Evolutionary conservation across 1,139 yeast species (phyloP).

Genomic region (Geotrichum macrosporum): DNA sequence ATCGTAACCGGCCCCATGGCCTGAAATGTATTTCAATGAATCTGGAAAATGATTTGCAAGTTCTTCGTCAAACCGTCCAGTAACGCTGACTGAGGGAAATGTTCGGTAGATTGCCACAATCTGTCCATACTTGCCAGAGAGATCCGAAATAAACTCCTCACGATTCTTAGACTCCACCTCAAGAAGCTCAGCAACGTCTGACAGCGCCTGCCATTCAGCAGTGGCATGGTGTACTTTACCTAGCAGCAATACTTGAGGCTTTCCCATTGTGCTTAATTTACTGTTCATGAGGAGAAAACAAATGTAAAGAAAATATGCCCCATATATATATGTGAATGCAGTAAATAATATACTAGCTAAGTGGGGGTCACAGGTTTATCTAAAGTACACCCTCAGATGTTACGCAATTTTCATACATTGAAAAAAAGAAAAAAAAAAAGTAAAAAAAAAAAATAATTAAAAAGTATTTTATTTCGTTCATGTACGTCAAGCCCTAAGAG

Average conservation of each 20-base stretch:
- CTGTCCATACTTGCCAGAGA: conserved; percentile 34
- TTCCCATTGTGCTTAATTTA: no score
- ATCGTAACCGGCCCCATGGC: conserved; percentile 94
- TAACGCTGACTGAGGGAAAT: conserved; percentile 22
- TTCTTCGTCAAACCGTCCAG: conserved; percentile 73
- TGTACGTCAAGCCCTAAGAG: not conserved
- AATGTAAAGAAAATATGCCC: no score
- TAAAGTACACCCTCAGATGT: no score
- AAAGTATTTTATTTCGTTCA: no score
- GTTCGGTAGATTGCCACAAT: conserved; percentile 36
- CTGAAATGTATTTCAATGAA: conserved; percentile 62
- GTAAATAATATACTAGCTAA: no score
- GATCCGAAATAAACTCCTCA: conserved; percentile 35
- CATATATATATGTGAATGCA: no score
- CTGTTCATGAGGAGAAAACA: no score
- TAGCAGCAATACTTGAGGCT: conserved; percentile 29
- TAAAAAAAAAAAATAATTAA: no score
- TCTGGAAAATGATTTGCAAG: conserved; percentile 57
- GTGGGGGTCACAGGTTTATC: no score
- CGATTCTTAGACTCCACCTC: conserved; percentile 27
- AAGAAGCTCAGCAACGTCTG: conserved; percentile 27
- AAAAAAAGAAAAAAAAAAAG: no score
- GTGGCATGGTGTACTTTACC: conserved; percentile 29
- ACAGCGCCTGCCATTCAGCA: conserved; percentile 28
- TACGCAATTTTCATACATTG: no score